These are phyloP conservation scores for Sindora glabra DNA, from an alignment of 306 rosid species.

Conservation along the genomic window DNA sequence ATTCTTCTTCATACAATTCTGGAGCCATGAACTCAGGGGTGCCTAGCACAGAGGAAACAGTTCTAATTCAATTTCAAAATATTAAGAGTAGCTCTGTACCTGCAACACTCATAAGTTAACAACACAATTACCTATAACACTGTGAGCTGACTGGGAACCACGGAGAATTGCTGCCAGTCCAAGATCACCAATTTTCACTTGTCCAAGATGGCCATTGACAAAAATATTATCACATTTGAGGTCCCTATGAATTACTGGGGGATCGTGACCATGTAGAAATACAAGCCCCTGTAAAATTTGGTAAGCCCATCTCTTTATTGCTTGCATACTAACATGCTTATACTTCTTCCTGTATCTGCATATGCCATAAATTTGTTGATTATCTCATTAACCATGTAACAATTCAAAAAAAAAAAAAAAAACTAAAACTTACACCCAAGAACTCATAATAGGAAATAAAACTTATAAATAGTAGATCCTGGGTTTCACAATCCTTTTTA, in stretches of 20 bases:
- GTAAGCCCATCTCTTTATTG: slow-evolving; percentile 74
- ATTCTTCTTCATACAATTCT: slow-evolving; percentile 78
- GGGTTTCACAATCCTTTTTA: neutral
- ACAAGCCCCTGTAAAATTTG: slow-evolving; percentile 75
- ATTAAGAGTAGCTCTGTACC: neutral
- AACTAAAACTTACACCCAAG: neutral
- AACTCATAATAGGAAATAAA: neutral
- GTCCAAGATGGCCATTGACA: slow-evolving; percentile 93
- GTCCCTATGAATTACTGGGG: slow-evolving; percentile 87
- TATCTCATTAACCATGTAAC: neutral
- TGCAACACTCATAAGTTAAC: neutral
- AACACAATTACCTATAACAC: slow-evolving; percentile 65
- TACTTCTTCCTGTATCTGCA: slow-evolving; percentile 77
- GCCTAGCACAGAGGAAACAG: slow-evolving; percentile 30
- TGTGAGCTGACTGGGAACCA: slow-evolving; percentile 67
- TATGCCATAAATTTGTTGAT: neutral
- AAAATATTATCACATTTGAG: slow-evolving; percentile 85
- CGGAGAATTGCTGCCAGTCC: slow-evolving; percentile 79
- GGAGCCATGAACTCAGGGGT: slow-evolving; percentile 99
- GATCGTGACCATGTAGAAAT: slow-evolving; percentile 69
- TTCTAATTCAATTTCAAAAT: neutral
- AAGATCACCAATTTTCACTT: slow-evolving; percentile 84
- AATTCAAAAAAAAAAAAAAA: neutral
- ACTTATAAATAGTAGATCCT: neutral
- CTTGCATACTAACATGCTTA: slow-evolving; percentile 40